Evolutionary conservation across 2,329 filamentous ascomycete genomes (phyloP).

Genomic region (Nigrospora osmanthi): DNA sequence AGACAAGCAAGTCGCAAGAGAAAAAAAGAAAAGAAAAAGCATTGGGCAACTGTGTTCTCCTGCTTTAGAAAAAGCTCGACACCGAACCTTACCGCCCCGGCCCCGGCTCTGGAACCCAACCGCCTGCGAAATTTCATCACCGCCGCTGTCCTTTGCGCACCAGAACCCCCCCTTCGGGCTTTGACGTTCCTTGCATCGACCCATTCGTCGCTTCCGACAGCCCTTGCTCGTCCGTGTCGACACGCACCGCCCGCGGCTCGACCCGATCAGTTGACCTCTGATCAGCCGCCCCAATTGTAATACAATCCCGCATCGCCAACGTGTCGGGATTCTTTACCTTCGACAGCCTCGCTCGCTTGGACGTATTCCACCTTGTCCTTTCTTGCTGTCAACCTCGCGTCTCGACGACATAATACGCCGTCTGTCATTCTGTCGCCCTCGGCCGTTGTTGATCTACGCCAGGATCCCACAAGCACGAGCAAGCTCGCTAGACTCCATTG

Average conservation of each 20-base stretch:
- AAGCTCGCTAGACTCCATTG: no score
- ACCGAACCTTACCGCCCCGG: no score
- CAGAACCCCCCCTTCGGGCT: neutral
- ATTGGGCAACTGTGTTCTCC: no score
- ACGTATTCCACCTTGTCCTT: neutral
- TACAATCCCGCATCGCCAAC: constrained; percentile 1
- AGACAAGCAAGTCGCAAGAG: neutral
- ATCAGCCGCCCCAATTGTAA: constrained; percentile 6
- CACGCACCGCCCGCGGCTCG: neutral
- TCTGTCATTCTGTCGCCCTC: neutral
- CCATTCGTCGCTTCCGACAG: neutral
- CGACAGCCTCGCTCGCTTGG: constrained; percentile 8
- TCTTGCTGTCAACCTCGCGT: neutral
- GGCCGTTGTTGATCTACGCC: neutral
- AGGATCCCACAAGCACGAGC: no score
- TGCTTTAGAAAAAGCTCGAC: no score
- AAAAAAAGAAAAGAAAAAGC: neutral
- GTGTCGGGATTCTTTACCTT: constrained; percentile 6
- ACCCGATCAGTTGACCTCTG: constrained; percentile 5
- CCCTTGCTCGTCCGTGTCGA: neutral
- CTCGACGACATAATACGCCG: constrained; percentile 5
- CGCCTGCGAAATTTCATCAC: no score
- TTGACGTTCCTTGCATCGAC: constrained; percentile 3
- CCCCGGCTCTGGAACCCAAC: no score
- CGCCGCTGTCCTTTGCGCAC: neutral